Evolutionary conservation across 192 early-diverging fungal species (phyloP), one percentile per base, ranked within the genome.

Genomic region (Spizellomyces punctatus): DNA sequence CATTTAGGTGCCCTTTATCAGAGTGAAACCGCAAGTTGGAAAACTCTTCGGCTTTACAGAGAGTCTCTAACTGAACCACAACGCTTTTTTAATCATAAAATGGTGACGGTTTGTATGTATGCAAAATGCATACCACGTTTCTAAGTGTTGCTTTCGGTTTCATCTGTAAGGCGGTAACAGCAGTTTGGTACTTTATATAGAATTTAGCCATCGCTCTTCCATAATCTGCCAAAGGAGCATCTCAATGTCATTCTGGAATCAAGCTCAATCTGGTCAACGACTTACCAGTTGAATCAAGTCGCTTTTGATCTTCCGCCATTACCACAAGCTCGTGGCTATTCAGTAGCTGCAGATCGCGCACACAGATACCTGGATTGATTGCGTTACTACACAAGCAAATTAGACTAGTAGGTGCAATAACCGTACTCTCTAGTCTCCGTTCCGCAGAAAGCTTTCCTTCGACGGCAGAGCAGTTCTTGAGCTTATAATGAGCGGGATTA

Each of bases 31-130:
- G 74, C 22, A 85, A 76, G 10, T 74, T 68, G 41, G 27, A 69
- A 73, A 87, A 83, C 61, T 87, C 85, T 73, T 78, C 67, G 6
- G 81, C 76, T 50, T 73, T 72, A 55, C 74, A 79, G 1, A 87
- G 66, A 14, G 63, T 64, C 63, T 83, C 79, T 19, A 86, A 66
- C 82, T 82, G 46, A 48, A 16, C 27, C 41, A 2, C 27, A 36
- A 36, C 0, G 27, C 27, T 3, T 36, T 14, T 47, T 47, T 36
- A 46, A 49, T 22, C 22, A 27, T 9, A 48, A n/a, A 60, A 22
- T 47, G 63, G 58, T 36, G 63, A 16, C 12, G 17, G 57, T 49
- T 68, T 72, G 10, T 9, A 22, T 5, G 64, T 46, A 45, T n/a
- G 3, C 6, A 5, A 58, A 8, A 46, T 19, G 43, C 65, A 46